A percentile compares a stretch with the other conserved stretches of the same genome.
Evolutionary conservation across 169 alveolate genomes (phyloP).

Genomic region (Plasmodium fragile): DNA sequence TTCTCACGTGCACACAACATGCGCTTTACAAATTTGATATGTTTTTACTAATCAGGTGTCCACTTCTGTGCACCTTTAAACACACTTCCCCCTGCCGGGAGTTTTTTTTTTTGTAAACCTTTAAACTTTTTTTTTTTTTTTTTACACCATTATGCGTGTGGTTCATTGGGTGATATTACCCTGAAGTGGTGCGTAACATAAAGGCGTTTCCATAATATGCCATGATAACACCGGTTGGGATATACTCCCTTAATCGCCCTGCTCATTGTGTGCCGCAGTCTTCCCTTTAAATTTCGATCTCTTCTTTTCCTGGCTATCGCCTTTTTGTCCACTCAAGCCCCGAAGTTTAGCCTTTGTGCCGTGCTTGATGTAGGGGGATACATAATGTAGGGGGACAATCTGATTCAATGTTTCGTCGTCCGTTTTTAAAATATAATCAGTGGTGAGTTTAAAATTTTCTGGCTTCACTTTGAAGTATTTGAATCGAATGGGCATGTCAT

Average conservation of each 20-base stretch:
- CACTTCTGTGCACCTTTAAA: not conserved
- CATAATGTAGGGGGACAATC: constrained; percentile 77
- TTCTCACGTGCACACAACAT: not conserved
- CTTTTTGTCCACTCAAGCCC: not conserved
- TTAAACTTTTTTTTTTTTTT: not conserved
- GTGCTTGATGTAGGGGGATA: constrained; percentile 16
- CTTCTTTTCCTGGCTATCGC: not conserved
- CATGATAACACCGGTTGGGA: not conserved
- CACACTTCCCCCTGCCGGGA: not conserved
- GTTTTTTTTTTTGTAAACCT: not conserved
- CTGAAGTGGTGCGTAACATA: not conserved
- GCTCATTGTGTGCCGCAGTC: not conserved
- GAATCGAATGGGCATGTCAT: constrained; percentile 85
- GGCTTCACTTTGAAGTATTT: constrained; percentile 85
- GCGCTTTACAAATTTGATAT: constrained; percentile 9
- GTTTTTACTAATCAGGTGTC: not conserved
- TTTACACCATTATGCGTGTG: not conserved
- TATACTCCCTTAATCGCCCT: not conserved
- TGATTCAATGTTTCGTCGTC: constrained; percentile 80
- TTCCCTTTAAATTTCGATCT: not conserved
- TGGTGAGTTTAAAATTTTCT: constrained; percentile 72
- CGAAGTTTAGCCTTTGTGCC: not conserved
- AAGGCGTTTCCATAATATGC: not conserved
- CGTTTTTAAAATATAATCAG: constrained; percentile 77
- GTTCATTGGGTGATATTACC: not conserved